These are phyloP conservation scores for Silene uniflora DNA, from an alignment of 148 eudicot species.

Conservation along the genomic window DNA sequence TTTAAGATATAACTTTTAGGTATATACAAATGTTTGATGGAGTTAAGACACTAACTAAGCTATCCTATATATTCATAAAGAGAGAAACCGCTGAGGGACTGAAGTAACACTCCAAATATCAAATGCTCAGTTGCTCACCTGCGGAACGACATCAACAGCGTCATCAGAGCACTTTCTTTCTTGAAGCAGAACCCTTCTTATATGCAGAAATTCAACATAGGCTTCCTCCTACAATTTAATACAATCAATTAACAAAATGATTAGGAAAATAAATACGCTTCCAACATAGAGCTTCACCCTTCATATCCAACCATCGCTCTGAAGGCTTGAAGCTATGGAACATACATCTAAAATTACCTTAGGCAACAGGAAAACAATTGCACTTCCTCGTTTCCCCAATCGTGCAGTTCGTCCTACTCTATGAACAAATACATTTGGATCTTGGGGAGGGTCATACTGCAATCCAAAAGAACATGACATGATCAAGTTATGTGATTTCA, in stretches of 20 bases:
- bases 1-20: too few species aligned
- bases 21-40: background rate
- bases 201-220: conserved; percentile 68
- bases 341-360: conserved; percentile 42
- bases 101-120: background rate
- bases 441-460: conserved; percentile 98
- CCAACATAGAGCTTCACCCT: conserved; percentile 1
- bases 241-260: conserved; percentile 4
- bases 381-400: conserved; percentile 77
- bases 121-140: conserved; percentile 52
- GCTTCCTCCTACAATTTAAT: conserved; percentile 60
- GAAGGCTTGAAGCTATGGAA: background rate
- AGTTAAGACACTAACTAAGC: background rate
- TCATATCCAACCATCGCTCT: background rate
- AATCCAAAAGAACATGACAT: conserved; percentile 22
- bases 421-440: conserved; percentile 84
- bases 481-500: background rate
- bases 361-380: conserved; percentile 74
- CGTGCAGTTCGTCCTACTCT: conserved; percentile 98
- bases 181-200: conserved; percentile 61
- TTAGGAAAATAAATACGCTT: background rate
- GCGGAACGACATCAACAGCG: conserved; percentile 58
- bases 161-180: conserved; percentile 51
- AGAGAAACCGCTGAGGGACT: background rate
- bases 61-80: background rate